A percentile compares a stretch with the other conserved stretches of the same genome.
These are phyloP conservation scores for Russula dissimulans DNA, from an alignment of 768 basidiomycete species.

Conservation along the genomic window DNA sequence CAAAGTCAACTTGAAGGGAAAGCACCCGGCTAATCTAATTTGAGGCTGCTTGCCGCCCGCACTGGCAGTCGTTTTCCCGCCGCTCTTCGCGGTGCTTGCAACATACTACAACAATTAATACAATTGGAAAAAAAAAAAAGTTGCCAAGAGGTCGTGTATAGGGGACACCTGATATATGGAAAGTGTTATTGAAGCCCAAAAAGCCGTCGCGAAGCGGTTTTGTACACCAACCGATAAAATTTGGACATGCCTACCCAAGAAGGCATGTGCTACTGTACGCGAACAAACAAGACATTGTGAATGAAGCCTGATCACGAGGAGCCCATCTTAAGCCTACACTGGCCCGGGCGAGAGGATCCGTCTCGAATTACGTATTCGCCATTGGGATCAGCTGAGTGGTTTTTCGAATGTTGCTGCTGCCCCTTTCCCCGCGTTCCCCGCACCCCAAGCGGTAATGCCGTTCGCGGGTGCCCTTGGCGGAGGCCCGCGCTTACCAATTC, in stretches of 20 bases:
- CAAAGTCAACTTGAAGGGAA: neutral
- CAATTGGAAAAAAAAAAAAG: neutral
- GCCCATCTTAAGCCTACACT: too few relatives aligned
- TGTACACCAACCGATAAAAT: neutral
- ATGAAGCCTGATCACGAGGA: neutral
- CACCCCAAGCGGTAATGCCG: constrained; percentile 4
- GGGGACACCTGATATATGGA: neutral
- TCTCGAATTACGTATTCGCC: neutral
- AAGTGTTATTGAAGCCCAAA: neutral
- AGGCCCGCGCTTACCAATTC: neutral
- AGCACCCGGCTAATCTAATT: neutral
- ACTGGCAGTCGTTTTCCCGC: neutral
- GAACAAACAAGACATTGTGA: neutral
- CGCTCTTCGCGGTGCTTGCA: neutral
- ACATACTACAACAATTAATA: neutral
- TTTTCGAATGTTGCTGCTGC: too few relatives aligned
- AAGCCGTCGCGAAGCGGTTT: neutral
- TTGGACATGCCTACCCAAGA: too few relatives aligned
- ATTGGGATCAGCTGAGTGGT: neutral
- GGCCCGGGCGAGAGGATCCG: neutral
- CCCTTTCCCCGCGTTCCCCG: constrained; percentile 1
- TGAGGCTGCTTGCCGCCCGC: too few relatives aligned
- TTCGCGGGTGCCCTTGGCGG: neutral
- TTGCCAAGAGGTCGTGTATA: neutral
- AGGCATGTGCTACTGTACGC: neutral